Evolutionary conservation across 352 stramenopile species (phyloP).

Genomic region (Globisporangium nagaii): DNA sequence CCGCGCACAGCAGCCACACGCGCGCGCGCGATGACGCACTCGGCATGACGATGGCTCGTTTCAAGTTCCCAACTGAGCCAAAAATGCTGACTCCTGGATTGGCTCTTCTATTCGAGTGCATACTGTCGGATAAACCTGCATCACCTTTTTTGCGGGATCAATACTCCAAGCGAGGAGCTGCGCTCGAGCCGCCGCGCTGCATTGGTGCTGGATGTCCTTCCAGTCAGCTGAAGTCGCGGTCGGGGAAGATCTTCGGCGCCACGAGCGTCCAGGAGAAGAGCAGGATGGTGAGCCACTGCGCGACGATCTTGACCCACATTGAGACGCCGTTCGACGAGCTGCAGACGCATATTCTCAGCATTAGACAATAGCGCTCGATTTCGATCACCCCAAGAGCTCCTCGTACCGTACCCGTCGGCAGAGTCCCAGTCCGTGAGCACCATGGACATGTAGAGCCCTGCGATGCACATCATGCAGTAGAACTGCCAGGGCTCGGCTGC

Average conservation of each 20-base stretch:
- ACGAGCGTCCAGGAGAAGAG: slow-evolving; percentile 94
- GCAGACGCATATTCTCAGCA: neutral
- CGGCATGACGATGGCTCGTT: neutral
- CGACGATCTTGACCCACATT: slow-evolving; percentile 95
- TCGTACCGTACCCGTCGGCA: slow-evolving; percentile 43
- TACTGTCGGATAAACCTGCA: too few species aligned
- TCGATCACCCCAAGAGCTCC: neutral
- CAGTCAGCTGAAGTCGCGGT: slow-evolving; percentile 84
- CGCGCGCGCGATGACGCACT: neutral
- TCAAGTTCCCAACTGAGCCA: neutral
- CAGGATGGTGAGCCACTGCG: slow-evolving; percentile 91
- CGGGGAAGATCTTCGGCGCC: slow-evolving; percentile 91
- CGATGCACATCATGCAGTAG: slow-evolving; percentile 89
- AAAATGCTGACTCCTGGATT: slow-evolving; percentile 1
- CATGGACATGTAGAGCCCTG: slow-evolving; percentile 93
- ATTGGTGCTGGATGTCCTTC: neutral
- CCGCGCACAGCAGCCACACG: slow-evolving; percentile 27
- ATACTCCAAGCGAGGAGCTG: neutral
- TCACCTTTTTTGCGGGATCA: too few species aligned
- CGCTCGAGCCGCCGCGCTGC: neutral
- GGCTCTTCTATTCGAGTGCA: neutral
- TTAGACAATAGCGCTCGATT: neutral
- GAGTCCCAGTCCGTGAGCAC: slow-evolving; percentile 93
- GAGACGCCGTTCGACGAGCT: slow-evolving; percentile 65
- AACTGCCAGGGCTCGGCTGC: slow-evolving; percentile 89